Evolutionary conservation across 441 rosid species (phyloP), one percentile per base, ranked within the genome.

Genomic region (Gossypium schwendimanii): DNA sequence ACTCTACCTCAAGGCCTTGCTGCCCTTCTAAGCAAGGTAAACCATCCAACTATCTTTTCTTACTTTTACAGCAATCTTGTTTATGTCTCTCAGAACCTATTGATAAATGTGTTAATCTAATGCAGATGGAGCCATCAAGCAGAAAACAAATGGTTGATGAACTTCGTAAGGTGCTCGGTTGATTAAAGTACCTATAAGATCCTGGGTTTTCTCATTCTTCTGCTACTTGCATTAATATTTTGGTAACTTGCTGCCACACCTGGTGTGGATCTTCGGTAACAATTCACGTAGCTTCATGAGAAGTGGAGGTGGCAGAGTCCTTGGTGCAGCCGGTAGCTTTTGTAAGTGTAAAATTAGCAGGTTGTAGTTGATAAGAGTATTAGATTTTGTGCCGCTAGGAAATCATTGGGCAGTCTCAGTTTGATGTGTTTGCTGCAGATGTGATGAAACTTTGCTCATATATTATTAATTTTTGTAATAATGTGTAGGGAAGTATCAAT

Each of bases 1-100:
- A 97, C 97, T 77, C 87, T 96, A 70, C 98, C 98, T 3, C 97
- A 88, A 75, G 95, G 94, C 78, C 97, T 96, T 54, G 86, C 93
- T 72, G 87, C 89, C 70, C 92, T 95, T 82, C 86, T 95, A 82
- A 82, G 86, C 85, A 89, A 96, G 97, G 99, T 93, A 84, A 78
- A 55, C 49, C 54, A 74, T 72, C 74, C 53, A 17, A 12, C 50
- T 9, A 41, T 63, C 73, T 28, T 59, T 66, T 21, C 69, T 76
- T 72, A 20, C 52, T 59, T 21, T 69, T 20, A 52, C 73, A 36
- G 18, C 63, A 60, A 65, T 75, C 14, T 75, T 39, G 11, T n/a
- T 52, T 44, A 20, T 70, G 15, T 47, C 11, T 71, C 10, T 69
- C 10, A 45, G 18, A 69, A 50, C 66, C 28, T 70, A 57, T 65